A percentile compares a stretch with the other conserved stretches of the same genome.
Conservation (phyloP, 2,329 filamentous ascomycete genomes). For the Paecilomyces variotii region DNA sequence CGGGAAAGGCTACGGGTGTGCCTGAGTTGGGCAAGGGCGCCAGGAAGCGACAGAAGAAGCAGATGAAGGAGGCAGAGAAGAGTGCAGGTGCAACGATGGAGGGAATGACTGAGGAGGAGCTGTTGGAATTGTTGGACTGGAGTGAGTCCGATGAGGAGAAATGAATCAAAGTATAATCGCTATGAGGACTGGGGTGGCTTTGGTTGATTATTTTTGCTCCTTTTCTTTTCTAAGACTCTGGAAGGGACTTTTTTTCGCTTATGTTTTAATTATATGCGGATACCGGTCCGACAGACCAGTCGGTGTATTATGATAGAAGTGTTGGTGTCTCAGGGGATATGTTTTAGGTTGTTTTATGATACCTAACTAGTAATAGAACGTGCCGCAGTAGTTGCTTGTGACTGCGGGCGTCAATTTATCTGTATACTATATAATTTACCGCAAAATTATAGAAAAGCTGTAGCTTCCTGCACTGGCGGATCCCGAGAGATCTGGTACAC, state of each 20-base stretch:
- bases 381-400: not conserved
- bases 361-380: not conserved
- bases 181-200: not conserved
- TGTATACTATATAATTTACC: not conserved
- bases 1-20: constrained; percentile 34
- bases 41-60: constrained; percentile 54
- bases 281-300: not conserved
- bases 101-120: constrained; percentile 63
- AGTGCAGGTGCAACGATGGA: constrained; percentile 37
- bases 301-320: not conserved
- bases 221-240: not conserved
- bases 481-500: not conserved
- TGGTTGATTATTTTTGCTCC: not conserved
- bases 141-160: constrained; percentile 23
- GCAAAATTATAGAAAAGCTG: not conserved
- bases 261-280: not conserved
- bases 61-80: constrained; percentile 56
- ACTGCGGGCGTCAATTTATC: not conserved
- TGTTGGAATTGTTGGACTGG: constrained; percentile 56
- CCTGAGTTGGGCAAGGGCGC: constrained; percentile 60
- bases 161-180: not conserved
- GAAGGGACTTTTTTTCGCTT: not conserved
- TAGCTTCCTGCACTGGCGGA: not conserved
- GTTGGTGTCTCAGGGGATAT: not conserved
- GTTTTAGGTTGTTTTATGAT: not conserved